Percentiles rank a stretch among this genome's conserved stretches.
These are phyloP conservation scores for Smallanthus sonchifolius DNA, from an alignment of 129 eudicot species.

Conservation along the genomic window DNA sequence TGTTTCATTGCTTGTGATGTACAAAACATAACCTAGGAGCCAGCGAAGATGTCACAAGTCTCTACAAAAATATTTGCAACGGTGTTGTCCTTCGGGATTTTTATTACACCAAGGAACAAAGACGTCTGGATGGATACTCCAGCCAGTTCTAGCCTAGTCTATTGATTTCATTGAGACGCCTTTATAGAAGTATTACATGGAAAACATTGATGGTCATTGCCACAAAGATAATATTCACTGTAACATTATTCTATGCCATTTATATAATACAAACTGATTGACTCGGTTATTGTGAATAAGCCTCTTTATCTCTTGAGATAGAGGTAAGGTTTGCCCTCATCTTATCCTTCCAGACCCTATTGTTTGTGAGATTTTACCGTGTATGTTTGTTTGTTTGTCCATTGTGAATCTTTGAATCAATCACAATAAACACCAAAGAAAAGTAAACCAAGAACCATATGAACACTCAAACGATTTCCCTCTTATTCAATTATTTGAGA, in stretches of 20 bases:
- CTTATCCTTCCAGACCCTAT: too few relatives aligned
- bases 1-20: conserved; percentile 14
- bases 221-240: background rate
- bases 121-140: background rate
- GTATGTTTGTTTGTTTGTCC: too few relatives aligned
- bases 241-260: conserved; percentile 12
- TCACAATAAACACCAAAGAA: too few relatives aligned
- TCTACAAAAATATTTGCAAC: conserved; percentile 20
- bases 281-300: too few relatives aligned
- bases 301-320: too few relatives aligned
- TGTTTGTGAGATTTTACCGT: too few relatives aligned
- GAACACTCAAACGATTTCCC: too few relatives aligned
- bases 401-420: too few relatives aligned
- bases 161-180: conserved; percentile 4
- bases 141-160: conserved; percentile 8
- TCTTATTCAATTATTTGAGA: too few relatives aligned
- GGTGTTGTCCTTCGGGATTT: conserved; percentile 16
- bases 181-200: conserved; percentile 11
- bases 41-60: conserved; percentile 16
- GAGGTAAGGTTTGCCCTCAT: too few relatives aligned
- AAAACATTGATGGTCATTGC: conserved; percentile 15
- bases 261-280: background rate
- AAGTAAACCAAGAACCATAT: too few relatives aligned
- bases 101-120: conserved; percentile 3
- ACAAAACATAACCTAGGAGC: conserved; percentile 14